Base-by-base conservation (phyloP, 805 yeast species). In the Ogataea kodamae region DNA sequence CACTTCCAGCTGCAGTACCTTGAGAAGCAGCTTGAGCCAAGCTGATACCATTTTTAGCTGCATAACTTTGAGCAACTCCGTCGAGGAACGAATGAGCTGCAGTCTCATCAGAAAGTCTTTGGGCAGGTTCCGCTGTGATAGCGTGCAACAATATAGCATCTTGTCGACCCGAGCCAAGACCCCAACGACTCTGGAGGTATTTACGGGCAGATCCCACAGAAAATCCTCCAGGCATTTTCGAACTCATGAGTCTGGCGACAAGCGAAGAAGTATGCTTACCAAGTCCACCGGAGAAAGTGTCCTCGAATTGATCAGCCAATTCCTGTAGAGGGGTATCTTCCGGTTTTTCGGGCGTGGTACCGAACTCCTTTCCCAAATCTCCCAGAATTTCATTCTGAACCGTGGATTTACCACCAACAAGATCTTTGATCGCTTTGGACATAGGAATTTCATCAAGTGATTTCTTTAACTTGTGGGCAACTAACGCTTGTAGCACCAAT, bases 211-310 rank as follows among this genome's bases (percentile, higher is more conserved):
- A 70, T 43, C 96, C 81, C 50, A 90, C 81, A 29, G 95, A 83
- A 66, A 90, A 92, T 13, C 99, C 99, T 74, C 99, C 99, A 35
- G 99, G 97, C 97, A 92, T 92, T 70, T 92, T 92, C 18, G 97
- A 82, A 8, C 97, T 80, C 70, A 89, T 83, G 56, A 92, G 73
- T 67, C 97, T 81, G 44, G 95, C 85, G 45, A 90, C 71, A 54
- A 92, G 74, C 18, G 96, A 82, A 22, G 88, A 67, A 2, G 97
- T 82, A 55, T 89, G 95, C 64, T 92, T 92, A 61, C 99, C 99
- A 48, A 92, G 75, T 46, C 78, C 73, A 49, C 97, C 97, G 47
- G 67, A 59, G 70, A 87, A 92, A 17, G 89, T 69, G 46, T 87
- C 96, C 68, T 90, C 96, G 76, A 92, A 86, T 53, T 76, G 80